phyloP scores from a whole-genome alignment of 495 filamentous ascomycete genomes.

The Penicillium soppii region DNA sequence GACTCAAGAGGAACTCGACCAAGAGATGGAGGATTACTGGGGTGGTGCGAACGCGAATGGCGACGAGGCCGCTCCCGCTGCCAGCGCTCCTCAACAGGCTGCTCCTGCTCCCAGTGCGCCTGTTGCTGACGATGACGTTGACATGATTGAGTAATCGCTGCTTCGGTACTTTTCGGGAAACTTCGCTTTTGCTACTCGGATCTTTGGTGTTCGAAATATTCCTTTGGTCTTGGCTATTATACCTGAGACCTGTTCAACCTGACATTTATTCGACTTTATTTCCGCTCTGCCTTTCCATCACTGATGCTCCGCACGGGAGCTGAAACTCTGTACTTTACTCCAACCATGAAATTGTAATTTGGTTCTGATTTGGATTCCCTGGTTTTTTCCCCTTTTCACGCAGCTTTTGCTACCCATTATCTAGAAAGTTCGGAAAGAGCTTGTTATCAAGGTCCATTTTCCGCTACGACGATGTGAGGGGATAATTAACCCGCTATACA shows the following conservation, averaged over 20 bases:
- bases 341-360: conserved; percentile 21
- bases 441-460: no score
- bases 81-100: conserved; percentile 18
- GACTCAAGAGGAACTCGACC: conserved; percentile 89
- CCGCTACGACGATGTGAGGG: no score
- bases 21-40: conserved; percentile 97
- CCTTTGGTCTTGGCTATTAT: background rate
- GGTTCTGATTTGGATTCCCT: background rate
- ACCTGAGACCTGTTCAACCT: background rate
- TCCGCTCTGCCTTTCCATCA: background rate
- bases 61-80: conserved; percentile 9
- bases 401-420: no score
- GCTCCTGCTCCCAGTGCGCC: conserved; percentile 22
- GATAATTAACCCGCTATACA: no score
- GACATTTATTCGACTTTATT: background rate
- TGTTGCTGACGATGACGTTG: conserved; percentile 55
- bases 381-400: no score
- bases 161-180: background rate
- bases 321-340: conserved; percentile 18
- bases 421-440: no score
- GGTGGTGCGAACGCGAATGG: conserved; percentile 39
- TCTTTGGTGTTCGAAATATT: background rate
- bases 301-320: background rate
- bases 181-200: background rate
- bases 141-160: conserved; percentile 49